These are phyloP conservation scores for Termitomyces sp. DNA, from an alignment of 768 basidiomycete genomes.

Conservation along the genomic window DNA sequence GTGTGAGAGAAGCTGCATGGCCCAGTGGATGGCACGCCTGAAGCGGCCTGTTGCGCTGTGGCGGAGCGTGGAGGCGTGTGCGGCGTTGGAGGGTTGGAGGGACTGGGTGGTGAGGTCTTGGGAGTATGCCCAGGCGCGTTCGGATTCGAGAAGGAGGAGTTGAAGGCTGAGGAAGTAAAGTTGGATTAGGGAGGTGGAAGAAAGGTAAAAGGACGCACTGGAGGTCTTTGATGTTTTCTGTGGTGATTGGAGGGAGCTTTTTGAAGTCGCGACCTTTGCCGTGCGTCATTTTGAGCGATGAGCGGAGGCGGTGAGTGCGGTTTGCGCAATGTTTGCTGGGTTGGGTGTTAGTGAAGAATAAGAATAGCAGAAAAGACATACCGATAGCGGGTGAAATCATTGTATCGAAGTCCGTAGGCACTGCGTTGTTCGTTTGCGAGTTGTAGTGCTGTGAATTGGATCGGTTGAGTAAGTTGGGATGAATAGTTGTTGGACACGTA, in stretches of 20 bases:
- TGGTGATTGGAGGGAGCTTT: conserved; percentile 64
- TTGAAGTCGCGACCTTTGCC: conserved; percentile 92
- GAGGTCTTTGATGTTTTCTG: conserved; percentile 76
- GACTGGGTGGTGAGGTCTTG: conserved; percentile 68
- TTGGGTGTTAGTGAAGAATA: neutral
- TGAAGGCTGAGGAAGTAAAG: conserved; percentile 54
- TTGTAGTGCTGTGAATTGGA: conserved; percentile 62
- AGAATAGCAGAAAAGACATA: conserved; percentile 28
- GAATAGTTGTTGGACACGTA: conserved; percentile 10
- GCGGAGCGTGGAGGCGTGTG: conserved; percentile 55
- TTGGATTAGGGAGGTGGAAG: conserved; percentile 3
- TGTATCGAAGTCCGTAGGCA: conserved; percentile 88
- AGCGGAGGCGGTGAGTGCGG: conserved; percentile 84
- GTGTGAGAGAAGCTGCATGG: conserved; percentile 72
- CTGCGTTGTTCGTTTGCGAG: conserved; percentile 87
- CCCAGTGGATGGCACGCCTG: conserved; percentile 77
- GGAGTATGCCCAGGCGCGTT: conserved; percentile 89
- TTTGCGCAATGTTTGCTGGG: conserved; percentile 88
- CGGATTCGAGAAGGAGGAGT: conserved; percentile 84
- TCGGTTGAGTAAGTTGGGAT: neutral
- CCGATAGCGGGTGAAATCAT: conserved; percentile 86
- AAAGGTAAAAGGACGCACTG: conserved; percentile 56
- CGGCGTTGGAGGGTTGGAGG: conserved; percentile 48
- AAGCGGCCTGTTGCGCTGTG: conserved; percentile 79
- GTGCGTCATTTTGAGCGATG: conserved; percentile 80